Conservation (phyloP, 1,284 basidiomycete genomes). For the Fomitopsis schrenkii region DNA sequence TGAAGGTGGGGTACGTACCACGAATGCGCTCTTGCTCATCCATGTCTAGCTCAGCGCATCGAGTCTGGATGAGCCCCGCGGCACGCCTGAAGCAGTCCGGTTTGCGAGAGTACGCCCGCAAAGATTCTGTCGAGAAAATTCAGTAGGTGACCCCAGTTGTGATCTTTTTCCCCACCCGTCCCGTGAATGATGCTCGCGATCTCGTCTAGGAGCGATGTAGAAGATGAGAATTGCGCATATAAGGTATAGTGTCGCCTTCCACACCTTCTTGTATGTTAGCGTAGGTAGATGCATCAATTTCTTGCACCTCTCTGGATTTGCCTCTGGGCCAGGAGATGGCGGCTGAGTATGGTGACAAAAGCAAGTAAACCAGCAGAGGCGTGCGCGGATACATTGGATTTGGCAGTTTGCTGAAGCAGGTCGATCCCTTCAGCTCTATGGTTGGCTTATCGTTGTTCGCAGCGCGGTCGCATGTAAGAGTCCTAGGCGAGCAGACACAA, state of each 20-base stretch:
- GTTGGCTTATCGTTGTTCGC: neutral
- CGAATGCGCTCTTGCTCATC: slow-evolving; percentile 55
- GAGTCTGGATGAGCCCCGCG: slow-evolving; percentile 39
- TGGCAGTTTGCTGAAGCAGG: neutral
- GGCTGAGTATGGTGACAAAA: neutral
- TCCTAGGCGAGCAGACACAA: too few species aligned
- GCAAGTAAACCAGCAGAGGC: neutral
- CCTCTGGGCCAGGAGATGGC: neutral
- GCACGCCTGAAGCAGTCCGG: slow-evolving; percentile 65
- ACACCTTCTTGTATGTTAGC: too few species aligned
- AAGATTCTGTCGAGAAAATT: slow-evolving; percentile 9
- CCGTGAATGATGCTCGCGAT: slow-evolving; percentile 1
- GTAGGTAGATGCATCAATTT: too few species aligned
- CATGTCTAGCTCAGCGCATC: slow-evolving; percentile 55
- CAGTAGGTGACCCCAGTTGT: too few species aligned
- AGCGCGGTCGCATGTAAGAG: neutral
- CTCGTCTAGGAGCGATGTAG: neutral
- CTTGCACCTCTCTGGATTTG: neutral
- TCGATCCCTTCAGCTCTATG: too few species aligned
- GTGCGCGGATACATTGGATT: neutral
- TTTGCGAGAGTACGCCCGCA: slow-evolving; percentile 27
- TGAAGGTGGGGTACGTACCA: slow-evolving; percentile 25
- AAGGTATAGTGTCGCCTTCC: too few species aligned
- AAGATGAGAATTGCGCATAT: neutral
- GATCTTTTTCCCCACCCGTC: neutral